These are phyloP conservation scores for Toxoplasma gondii DNA, from an alignment of 169 alveolate species.

Conservation along the genomic window DNA sequence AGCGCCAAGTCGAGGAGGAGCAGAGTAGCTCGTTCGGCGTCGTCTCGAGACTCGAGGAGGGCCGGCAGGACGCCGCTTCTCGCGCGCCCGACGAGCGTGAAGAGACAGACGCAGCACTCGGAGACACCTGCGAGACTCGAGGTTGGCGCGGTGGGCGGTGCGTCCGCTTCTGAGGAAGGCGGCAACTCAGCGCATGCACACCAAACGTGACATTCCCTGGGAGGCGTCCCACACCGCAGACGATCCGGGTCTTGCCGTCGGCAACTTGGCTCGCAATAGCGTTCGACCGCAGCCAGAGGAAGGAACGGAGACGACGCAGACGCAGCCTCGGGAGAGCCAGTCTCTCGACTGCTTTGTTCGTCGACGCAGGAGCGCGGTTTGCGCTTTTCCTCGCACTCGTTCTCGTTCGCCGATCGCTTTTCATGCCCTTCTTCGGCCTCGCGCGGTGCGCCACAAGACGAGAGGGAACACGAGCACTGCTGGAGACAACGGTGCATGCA, in stretches of 20 bases:
- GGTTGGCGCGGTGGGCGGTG: too few relatives aligned
- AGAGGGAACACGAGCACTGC: background rate
- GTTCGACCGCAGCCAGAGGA: background rate
- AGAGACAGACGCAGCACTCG: slow-evolving; percentile 5
- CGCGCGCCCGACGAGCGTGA: slow-evolving; percentile 4
- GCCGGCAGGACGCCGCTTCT: background rate
- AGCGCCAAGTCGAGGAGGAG: slow-evolving; percentile 20
- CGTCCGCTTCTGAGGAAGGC: background rate
- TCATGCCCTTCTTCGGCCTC: background rate
- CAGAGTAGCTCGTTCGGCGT: background rate
- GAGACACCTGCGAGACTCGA: background rate
- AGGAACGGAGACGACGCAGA: background rate
- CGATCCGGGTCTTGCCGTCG: background rate
- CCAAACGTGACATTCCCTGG: background rate
- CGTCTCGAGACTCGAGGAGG: background rate
- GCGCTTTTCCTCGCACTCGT: background rate
- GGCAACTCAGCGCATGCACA: background rate
- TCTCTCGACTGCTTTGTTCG: background rate
- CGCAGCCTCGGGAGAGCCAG: background rate
- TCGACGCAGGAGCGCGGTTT: background rate
- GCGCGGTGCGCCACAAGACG: background rate
- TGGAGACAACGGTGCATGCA: slow-evolving; percentile 8
- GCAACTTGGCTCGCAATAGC: background rate
- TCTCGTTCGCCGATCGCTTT: background rate
- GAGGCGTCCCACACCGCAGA: background rate